Evolutionary conservation across 768 basidiomycete genomes (phyloP).

Genomic region (Clathrus columnatus): DNA sequence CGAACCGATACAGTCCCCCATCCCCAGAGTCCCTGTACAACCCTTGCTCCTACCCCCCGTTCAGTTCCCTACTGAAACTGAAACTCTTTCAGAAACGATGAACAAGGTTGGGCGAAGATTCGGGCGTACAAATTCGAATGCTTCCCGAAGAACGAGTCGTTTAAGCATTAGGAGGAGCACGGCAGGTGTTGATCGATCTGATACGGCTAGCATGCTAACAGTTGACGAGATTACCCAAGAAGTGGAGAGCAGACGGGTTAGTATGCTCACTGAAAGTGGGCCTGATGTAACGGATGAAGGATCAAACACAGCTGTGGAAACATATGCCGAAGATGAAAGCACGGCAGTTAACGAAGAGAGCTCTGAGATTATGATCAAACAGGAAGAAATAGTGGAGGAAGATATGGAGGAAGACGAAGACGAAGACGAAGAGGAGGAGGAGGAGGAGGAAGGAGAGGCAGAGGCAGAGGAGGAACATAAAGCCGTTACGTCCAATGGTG

Average conservation of each 20-base stretch:
- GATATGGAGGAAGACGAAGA: constrained; percentile 38
- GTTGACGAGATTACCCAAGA: constrained; percentile 98
- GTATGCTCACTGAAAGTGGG: constrained; percentile 24
- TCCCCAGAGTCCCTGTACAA: constrained; percentile 18
- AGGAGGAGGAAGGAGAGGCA: constrained; percentile 24
- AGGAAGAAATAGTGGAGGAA: constrained; percentile 30
- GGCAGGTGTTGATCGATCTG: constrained; percentile 52
- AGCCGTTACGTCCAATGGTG: constrained; percentile 46
- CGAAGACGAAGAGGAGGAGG: constrained; percentile 25
- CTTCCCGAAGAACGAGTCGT: constrained; percentile 36
- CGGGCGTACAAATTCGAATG: constrained; percentile 40
- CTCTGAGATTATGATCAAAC: constrained; percentile 26
- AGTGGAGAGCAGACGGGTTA: constrained; percentile 58
- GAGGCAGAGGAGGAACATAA: constrained; percentile 31
- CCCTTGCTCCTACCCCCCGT: constrained; percentile 71
- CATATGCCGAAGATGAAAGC: constrained; percentile 57
- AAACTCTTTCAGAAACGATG: constrained; percentile 75
- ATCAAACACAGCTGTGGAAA: not conserved
- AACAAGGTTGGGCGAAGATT: constrained; percentile 36
- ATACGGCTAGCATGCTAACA: constrained; percentile 87
- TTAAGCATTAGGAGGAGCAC: constrained; percentile 65
- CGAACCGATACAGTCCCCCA: constrained; percentile 48
- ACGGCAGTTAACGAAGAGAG: constrained; percentile 50
- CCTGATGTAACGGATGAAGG: constrained; percentile 43
- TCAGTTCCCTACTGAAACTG: constrained; percentile 49